Evolutionary conservation across 2,329 filamentous ascomycete species (phyloP), one percentile per base, ranked within the genome.

Genomic region (Blastomyces gilchristii): DNA sequence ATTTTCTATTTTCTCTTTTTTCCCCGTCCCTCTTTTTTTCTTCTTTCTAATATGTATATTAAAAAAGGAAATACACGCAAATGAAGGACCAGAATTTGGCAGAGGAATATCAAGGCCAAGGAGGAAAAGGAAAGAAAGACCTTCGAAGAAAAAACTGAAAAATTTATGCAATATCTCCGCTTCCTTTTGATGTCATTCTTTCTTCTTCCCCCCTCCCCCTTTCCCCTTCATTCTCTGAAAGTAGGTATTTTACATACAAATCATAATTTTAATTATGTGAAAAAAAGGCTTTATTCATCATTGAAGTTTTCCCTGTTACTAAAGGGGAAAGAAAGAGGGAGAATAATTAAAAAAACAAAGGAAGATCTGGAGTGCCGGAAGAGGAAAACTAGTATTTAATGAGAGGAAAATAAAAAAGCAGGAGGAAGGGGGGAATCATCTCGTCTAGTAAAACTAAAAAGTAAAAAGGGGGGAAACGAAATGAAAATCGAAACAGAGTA

Each of bases 361-460:
- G 18, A 16, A 18, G 43, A 16, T 18, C 34, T 1, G 34, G 34
- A 37, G 34, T 37, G 34, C 14, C 41, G 1, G 22, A 50, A 22
- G 47, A 8, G 18, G 18, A 50, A 25, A 25, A 34, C 4, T 9
- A 39, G 31, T n/a, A 58, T 14, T n/a, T 58, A 9, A 58, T 8
- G 31, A 34, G 50, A 31, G 12, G 45, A 50, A 50, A 52, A n/a
- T 60, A 14, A 12, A 47, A 50, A 39, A 37, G 14, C n/a, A 60
- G 50, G 22, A 59, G 12, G 57, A 59, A 59, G n/a, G 12, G 58
- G 34, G 34, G 34, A 60, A 60, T 52, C 45, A 37, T 60, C 8
- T 37, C 58, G 18, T 16, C 22, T 22, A 58, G 39, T 28, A 31
- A n/a, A 45, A n/a, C 39, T 22, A 18, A 58, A 18, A 45, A 22